Base-by-base conservation (phyloP, 371 early-diverging fungal genomes). In the Basidiobolus meristosporus region DNA sequence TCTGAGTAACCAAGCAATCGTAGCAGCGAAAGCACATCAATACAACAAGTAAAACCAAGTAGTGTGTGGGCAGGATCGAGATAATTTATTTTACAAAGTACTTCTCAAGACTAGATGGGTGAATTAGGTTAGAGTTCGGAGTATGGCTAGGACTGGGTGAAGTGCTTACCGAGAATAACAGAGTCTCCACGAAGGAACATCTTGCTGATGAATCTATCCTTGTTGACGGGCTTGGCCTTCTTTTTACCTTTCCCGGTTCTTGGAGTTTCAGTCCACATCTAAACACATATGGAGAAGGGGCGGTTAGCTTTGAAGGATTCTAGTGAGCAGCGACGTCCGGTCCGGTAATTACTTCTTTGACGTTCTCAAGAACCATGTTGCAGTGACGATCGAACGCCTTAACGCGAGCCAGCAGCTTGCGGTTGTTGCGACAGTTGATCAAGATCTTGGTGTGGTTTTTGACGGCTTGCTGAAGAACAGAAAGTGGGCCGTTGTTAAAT, bases 321-420 rank as follows among this genome's bases (percentile, higher is more conserved):
- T 20, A 19, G 1, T 18, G 10, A 44, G 28, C 15, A 17, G n/a
- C n/a, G n/a, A n/a, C n/a, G n/a, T n/a, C n/a, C n/a, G n/a, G n/a
- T n/a, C n/a, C n/a, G n/a, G n/a, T n/a, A 37, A 50, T 43, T 57
- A 85, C 84, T 67, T 96, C 98, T 60, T 90, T 91, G 45, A 97
- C 96, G 54, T 96, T 92, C 61, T 96, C 97, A 39, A 97, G 65
- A 7, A 95, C 93, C 93, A 96, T 90, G 63, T 96, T 96, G 70
- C 88, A 95, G 56, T 96, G 97, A 31, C 97, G 77, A 65, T 96
- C 97, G 53, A 97, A 97, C 31, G 97, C 98, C 65, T 97, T 97
- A 40, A 97, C 90, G 45, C 93, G 75, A 19, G 90, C 98, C 17
- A 97, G 62, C 42, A 97, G 68, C 60, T 96, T 95, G 56, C 86